These are phyloP conservation scores for Aspergillus saccharolyticus DNA, from an alignment of 495 filamentous ascomycete species.

Conservation along the genomic window DNA sequence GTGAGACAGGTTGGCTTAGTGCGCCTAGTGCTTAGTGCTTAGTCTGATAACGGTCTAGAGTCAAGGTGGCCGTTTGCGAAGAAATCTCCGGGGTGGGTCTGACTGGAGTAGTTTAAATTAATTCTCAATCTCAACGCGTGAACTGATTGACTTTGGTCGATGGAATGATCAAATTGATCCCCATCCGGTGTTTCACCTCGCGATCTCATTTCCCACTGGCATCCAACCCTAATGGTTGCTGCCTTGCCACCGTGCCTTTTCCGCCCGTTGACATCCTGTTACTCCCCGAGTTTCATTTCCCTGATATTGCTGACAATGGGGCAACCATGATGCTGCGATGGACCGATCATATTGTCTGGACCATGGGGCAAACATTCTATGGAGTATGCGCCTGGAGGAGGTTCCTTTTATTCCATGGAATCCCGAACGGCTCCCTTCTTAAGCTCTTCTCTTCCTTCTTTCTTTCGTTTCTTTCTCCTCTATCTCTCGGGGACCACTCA, in stretches of 20 bases:
- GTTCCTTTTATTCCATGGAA: slow-evolving; percentile 7
- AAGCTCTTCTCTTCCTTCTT: slow-evolving; percentile 2
- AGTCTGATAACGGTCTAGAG: neutral
- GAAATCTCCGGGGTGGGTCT: slow-evolving; percentile 1
- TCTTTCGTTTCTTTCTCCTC: too few relatives aligned
- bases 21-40: neutral
- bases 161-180: slow-evolving; percentile 11
- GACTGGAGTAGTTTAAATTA: slow-evolving; percentile 3
- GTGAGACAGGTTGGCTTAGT: neutral
- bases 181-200: slow-evolving; percentile 30
- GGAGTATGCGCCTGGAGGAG: neutral
- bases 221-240: slow-evolving; percentile 11
- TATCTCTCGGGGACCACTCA: slow-evolving; percentile 9
- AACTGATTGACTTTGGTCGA: neutral
- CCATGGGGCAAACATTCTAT: neutral
- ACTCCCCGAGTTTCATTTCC: slow-evolving; percentile 14
- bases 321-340: neutral
- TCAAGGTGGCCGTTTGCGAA: neutral
- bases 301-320: slow-evolving; percentile 14
- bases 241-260: neutral
- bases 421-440: neutral
- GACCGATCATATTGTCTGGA: neutral
- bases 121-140: neutral
- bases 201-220: slow-evolving; percentile 24
- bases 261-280: slow-evolving; percentile 11